Base-by-base conservation (phyloP, 2,329 filamentous ascomycete genomes). In the Aspergillus hortae region DNA sequence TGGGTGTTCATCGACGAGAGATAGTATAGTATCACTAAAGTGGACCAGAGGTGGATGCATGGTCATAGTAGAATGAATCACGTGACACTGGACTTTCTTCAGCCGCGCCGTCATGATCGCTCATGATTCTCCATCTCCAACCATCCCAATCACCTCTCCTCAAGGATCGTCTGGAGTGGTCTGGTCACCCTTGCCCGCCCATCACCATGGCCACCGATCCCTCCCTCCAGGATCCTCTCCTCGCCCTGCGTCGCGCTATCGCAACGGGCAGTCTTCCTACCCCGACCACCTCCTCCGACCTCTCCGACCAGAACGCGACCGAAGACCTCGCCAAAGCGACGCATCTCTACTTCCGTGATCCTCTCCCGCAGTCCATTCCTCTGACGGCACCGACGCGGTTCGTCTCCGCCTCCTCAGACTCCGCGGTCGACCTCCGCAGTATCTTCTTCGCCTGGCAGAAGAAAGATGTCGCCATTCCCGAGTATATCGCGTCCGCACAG, bases 361-460 rank as follows among this genome's bases (percentile, higher is more conserved):
- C 81, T 46, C 69, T 76, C 48, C 80, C 82, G 55, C 78, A 84
- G 50, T 79, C 84, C 5, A 80, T 95, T 53, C 78, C 87, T 1
- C 82, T 96, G 59, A 84, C 83, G 46, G 80, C 82, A 12, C 80
- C 86, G 9, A 99, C 94, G 60, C 90, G 94, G 63, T 97, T 97
- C 77, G 81, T 89, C 55, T 92, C 90, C n/a, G 82, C 83, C 53
- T 83, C 85, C 44, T 73, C 73, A 62, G 80, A 83, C 44, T 78
- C 80, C 51, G 80, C 87, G 4, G 86, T 96, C 64, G 90, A 96
- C 68, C 79, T 99, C 61, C 90, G 94, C 67, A 94, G 88, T 69
- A 92, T 96, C 73, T 96, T 92, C 77, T 96, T 97, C 68, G 91
- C 91, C 51, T 99, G 91, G 90, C 80, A 89, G 65, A 95, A 96